Percentiles rank a stretch among this genome's conserved stretches.
These are phyloP conservation scores for Didymella pinodella DNA, from an alignment of 2,329 filamentous ascomycete species.

Conservation along the genomic window DNA sequence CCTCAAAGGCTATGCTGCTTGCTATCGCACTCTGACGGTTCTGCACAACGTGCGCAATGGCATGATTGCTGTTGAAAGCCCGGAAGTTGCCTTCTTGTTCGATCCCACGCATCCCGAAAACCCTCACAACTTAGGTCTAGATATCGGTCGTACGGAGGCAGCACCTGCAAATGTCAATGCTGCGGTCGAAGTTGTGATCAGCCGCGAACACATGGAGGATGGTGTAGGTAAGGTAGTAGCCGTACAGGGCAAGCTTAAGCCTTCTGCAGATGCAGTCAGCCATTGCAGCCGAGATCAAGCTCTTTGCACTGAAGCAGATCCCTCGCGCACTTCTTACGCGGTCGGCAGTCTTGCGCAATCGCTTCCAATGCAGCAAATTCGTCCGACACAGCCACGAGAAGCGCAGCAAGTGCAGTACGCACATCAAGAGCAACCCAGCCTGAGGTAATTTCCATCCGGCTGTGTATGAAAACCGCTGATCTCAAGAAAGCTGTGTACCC, in stretches of 20 bases:
- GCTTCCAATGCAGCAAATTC: not conserved
- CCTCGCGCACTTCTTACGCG: not conserved
- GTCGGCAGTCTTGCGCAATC: not conserved
- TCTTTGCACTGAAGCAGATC: not conserved
- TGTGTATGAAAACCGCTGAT: not conserved
- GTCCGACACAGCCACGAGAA: not conserved
- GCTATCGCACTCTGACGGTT: conserved; percentile 16
- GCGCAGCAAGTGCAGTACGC: conserved; percentile 1
- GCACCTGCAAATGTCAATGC: not conserved
- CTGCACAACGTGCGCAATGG: conserved; percentile 29
- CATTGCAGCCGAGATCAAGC: not conserved
- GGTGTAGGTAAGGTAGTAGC: not conserved
- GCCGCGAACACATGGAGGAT: not conserved
- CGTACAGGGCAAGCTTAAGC: not conserved
- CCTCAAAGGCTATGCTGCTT: conserved; percentile 32
- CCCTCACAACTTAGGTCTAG: conserved; percentile 23
- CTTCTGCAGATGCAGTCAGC: not conserved
- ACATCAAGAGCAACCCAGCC: conserved; percentile 9
- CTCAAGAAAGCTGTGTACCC: not conserved
- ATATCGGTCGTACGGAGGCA: conserved; percentile 12
- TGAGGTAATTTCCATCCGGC: conserved; percentile 8
- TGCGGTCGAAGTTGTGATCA: not conserved
- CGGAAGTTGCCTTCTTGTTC: conserved; percentile 31
- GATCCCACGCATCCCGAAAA: conserved; percentile 30
- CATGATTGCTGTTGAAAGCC: conserved; percentile 22